Evolutionary conservation across 1,284 basidiomycete genomes (phyloP), one percentile per base, ranked within the genome.

Genomic region (Phenoliferia sp.): DNA sequence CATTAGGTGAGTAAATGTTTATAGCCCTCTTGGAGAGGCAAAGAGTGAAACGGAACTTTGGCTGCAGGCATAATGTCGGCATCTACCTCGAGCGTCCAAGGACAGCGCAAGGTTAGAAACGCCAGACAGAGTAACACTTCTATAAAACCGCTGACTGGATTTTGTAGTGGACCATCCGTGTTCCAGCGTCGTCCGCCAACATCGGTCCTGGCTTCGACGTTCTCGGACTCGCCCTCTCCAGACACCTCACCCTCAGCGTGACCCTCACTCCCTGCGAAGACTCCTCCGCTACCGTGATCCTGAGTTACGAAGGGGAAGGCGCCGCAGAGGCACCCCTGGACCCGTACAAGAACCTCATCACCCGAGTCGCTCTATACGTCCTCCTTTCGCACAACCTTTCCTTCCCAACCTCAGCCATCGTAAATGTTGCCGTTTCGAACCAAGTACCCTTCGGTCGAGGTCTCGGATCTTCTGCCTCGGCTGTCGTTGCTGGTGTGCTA

Each of bases 201-300:
- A 94, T 99, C 77, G 95, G 95, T 3, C 96, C 96, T 32, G 96
- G 96, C 17, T 99, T 99, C 80, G 96, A 99, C 79, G 96, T 99
- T 68, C 92, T 97, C 72, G 96, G 96, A 28, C 88, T 99, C 69
- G 96, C 95, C 0, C 88, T 99, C 33, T 94, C 92, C 2, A 86
- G 97, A 36, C 85, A 90, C 76, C 85, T 98, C 72, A 88, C 87
- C 17, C 85, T 99, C 71, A 82, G 84, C 39, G 89, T 96, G 70
- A 84, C 84, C 54, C 80, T 82, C 74, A 60, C 67, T 2, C 68
- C 72, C 12, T 74, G 35, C 36, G 12, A 65, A 34, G 16, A 44
- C n/a, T 48, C 72, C 5, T 65, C 71, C 22, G 63, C 65, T 65
- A 82, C 85, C 12, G 92, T 93, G 3, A 80, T 79, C 39, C 85